Evolutionary conservation across 1,139 yeast species (phyloP).

Genomic region (Torulaspora globosa): DNA sequence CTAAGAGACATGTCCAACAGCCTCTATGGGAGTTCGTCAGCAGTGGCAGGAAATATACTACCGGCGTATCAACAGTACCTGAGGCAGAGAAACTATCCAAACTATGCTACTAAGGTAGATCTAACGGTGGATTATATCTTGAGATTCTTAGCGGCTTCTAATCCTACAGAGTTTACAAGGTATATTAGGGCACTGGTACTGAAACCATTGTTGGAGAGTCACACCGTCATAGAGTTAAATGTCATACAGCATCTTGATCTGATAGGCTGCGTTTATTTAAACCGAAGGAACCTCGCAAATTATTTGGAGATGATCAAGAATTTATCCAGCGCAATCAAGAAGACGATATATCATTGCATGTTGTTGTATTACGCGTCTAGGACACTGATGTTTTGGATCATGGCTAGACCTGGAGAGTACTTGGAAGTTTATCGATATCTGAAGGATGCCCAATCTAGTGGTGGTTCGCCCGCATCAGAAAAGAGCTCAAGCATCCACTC

Average conservation of each 20-base stretch:
- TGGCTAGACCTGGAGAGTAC: slow-evolving; percentile 35
- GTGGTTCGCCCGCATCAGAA: not conserved
- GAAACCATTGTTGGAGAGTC: slow-evolving; percentile 24
- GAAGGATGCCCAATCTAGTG: slow-evolving; percentile 3
- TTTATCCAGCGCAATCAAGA: slow-evolving; percentile 24
- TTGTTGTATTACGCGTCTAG: slow-evolving; percentile 30
- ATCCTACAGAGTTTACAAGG: slow-evolving; percentile 27
- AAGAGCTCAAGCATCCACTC: not conserved
- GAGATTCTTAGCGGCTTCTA: slow-evolving; percentile 33
- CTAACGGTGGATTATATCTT: slow-evolving; percentile 27
- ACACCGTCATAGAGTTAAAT: slow-evolving; percentile 21
- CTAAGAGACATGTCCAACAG: slow-evolving; percentile 22
- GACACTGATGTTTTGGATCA: slow-evolving; percentile 31
- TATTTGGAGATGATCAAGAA: slow-evolving; percentile 27
- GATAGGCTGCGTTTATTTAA: slow-evolving; percentile 30
- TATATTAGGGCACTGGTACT: slow-evolving; percentile 23
- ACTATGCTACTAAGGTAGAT: slow-evolving; percentile 26
- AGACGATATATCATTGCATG: slow-evolving; percentile 27
- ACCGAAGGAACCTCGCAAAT: slow-evolving; percentile 21
- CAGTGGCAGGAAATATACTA: slow-evolving; percentile 18
- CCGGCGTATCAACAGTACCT: slow-evolving; percentile 22
- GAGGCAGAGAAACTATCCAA: slow-evolving; percentile 17
- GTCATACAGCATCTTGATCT: slow-evolving; percentile 28
- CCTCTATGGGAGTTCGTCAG: slow-evolving; percentile 20
- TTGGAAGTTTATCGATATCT: slow-evolving; percentile 14